These are phyloP conservation scores for Ilyonectria mors-panacis DNA, from an alignment of 2,329 filamentous ascomycete genomes.

Conservation along the genomic window DNA sequence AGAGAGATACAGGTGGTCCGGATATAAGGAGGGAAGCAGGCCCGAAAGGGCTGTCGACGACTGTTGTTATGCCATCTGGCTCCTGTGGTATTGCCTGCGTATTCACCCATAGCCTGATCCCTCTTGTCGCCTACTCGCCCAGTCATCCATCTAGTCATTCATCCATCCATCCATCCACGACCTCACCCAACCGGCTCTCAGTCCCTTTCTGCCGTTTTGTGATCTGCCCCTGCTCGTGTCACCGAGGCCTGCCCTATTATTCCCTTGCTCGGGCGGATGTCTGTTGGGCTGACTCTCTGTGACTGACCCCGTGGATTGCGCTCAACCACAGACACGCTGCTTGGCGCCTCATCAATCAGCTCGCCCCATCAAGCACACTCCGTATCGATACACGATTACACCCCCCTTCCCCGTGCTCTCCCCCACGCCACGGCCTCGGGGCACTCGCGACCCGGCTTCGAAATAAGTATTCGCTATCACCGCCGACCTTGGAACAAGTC, in stretches of 20 bases:
- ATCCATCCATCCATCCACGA: constrained; percentile 4
- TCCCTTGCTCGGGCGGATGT: constrained; percentile 5
- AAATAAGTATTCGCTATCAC: constrained; percentile 41
- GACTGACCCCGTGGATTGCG: constrained; percentile 16
- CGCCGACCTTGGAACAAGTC: constrained; percentile 25
- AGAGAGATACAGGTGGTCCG: background rate
- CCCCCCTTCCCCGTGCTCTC: constrained; percentile 27
- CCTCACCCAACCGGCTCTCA: constrained; percentile 16
- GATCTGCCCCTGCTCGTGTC: constrained; percentile 3
- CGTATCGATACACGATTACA: constrained; percentile 24
- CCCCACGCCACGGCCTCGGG: constrained; percentile 30
- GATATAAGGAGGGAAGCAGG: constrained; percentile 13
- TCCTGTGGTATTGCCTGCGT: constrained; percentile 38
- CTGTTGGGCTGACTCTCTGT: constrained; percentile 6
- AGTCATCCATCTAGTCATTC: background rate
- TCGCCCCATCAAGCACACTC: constrained; percentile 8
- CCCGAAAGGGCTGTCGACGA: constrained; percentile 22
- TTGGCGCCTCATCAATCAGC: constrained; percentile 23
- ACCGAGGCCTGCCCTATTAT: constrained; percentile 19
- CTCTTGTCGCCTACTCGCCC: background rate
- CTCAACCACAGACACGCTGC: constrained; percentile 12
- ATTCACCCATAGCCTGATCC: constrained; percentile 26
- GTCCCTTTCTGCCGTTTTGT: constrained; percentile 4
- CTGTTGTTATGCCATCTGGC: constrained; percentile 44
- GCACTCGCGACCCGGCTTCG: constrained; percentile 22